phyloP scores from a whole-genome alignment of 257 asterid genomes.

The Paraleonurus japonicus region DNA sequence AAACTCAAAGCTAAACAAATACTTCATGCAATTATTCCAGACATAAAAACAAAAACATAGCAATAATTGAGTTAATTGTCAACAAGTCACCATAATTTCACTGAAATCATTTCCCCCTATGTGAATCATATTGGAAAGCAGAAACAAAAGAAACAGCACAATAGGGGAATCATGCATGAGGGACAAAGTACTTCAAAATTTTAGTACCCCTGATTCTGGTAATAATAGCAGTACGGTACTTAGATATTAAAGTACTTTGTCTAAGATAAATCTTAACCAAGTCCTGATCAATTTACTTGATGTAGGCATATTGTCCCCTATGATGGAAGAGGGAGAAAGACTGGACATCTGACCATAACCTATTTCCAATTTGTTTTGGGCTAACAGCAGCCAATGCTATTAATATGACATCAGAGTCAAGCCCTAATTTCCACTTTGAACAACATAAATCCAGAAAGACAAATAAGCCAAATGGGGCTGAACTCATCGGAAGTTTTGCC shows the following conservation, averaged over 20 bases:
- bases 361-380: background rate
- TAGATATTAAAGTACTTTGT: background rate
- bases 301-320: background rate
- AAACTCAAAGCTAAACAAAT: background rate
- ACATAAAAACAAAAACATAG: background rate
- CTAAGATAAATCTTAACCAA: background rate
- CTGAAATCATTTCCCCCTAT: background rate
- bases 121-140: slow-evolving; percentile 2
- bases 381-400: background rate
- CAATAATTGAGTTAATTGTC: background rate
- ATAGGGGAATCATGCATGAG: background rate
- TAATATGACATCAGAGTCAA: background rate
- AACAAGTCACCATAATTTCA: background rate
- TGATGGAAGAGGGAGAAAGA: background rate
- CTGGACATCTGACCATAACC: background rate
- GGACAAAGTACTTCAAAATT: background rate
- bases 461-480: background rate
- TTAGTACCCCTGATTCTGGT: background rate
- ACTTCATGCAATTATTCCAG: background rate
- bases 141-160: slow-evolving; percentile 8
- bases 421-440: slow-evolving; percentile 7
- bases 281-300: background rate
- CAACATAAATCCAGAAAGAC: background rate
- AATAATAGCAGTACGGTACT: background rate
- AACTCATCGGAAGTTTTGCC: background rate